Evolutionary conservation across 1,139 yeast genomes (phyloP), one percentile per base, ranked within the genome.

Genomic region (Yamadazyma atmosphaerica): DNA sequence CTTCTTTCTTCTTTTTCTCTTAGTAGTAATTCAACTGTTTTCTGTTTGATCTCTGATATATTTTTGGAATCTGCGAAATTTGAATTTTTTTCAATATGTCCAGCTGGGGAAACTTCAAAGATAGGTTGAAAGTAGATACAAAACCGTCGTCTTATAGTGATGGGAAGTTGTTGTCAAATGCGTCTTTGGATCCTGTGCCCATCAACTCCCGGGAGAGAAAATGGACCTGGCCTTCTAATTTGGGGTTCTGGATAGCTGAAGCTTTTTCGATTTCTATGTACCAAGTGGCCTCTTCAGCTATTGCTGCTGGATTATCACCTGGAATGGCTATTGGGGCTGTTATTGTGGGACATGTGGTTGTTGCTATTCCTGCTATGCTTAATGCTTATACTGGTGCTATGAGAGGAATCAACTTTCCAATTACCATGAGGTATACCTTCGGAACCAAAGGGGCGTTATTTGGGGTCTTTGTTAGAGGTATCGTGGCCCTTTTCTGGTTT

Each of bases 401-500:
- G 22, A 44, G 50, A 35, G 56, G 54, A 18, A 47, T 55, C 15
- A 56, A 56, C 9, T 55, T 49, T 40, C 46, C 59, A 0, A 47
- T 54, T 14, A 37, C 47, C 14, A 44, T 50, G 37, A 43, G 59
- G 28, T 33, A 42, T 29, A 40, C 44, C 3, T 49, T 47, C 33
- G 55, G 55, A 2, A 41, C 48, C 9, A 39, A 42, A 15, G 55
- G 55, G 3, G 44, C 45, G 14, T 40, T 40, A 21, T 50, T 56
- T 34, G 52, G 47, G 29, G 46, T 54, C 6, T 38, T 54, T 15
- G 41, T 56, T 17, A 47, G 61, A 39, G 50, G 55, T 12, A 36
- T 52, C 18, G 45, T 54, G n/a, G 58, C 57, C 13, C 43, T 51
- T 16, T 45, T 57, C 24, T 57, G 59, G 56, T 51, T 49, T 37